Evolutionary conservation across 2,329 filamentous ascomycete species (phyloP).

Genomic region (Colletotrichum melonis): DNA sequence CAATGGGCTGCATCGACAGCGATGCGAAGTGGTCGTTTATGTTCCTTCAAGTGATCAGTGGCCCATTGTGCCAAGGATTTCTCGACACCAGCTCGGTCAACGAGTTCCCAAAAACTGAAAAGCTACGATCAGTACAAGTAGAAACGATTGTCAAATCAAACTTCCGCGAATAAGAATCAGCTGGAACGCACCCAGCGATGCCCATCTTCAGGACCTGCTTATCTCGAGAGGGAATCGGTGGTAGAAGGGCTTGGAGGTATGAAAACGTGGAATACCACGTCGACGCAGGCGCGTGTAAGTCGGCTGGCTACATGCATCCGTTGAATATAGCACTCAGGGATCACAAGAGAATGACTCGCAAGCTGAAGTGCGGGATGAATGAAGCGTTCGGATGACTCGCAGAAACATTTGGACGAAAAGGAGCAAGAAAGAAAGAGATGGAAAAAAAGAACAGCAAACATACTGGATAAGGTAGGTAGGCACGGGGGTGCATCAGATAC

Average conservation of each 20-base stretch:
- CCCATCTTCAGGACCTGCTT: background rate
- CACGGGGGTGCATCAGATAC: background rate
- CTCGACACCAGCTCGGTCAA: background rate
- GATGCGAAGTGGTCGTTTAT: background rate
- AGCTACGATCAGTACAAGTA: background rate
- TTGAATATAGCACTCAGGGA: too few relatives aligned
- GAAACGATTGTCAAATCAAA: too few relatives aligned
- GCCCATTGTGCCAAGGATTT: background rate
- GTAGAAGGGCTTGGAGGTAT: background rate
- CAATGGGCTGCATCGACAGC: conserved; percentile 14
- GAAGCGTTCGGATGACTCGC: background rate
- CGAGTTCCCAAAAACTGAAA: background rate
- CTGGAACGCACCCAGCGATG: background rate
- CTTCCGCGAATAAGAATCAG: accelerated
- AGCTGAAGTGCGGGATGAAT: background rate
- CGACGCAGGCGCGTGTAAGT: background rate
- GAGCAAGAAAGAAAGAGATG: background rate
- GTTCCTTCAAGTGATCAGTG: background rate
- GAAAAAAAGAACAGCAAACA: background rate
- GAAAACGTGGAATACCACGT: background rate
- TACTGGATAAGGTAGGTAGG: background rate
- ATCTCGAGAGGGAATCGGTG: background rate
- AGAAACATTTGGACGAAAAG: background rate
- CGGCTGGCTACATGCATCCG: background rate
- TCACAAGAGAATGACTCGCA: background rate